Conservation (phyloP, 495 filamentous ascomycete genomes). For the Rostrohypoxylon terebratum region DNA sequence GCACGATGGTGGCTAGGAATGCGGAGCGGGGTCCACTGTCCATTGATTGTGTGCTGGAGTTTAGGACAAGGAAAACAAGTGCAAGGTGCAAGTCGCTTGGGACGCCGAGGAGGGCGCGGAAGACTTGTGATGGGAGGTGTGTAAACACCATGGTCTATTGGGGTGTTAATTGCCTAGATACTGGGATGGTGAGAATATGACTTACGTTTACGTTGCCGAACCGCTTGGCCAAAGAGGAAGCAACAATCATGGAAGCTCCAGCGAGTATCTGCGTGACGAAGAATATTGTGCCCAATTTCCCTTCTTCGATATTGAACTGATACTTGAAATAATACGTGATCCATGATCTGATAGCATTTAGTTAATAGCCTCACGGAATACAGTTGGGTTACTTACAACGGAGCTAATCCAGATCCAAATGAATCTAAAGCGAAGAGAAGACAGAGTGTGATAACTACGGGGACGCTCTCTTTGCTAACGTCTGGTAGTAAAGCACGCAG, state of each 20-base stretch:
- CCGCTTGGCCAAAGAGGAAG: slow-evolving; percentile 77
- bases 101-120: slow-evolving; percentile 55
- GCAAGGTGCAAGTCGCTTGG: slow-evolving; percentile 61
- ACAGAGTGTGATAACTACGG: slow-evolving; percentile 75
- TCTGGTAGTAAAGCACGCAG: slow-evolving; percentile 57
- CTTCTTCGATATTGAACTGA: slow-evolving; percentile 77
- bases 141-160: slow-evolving; percentile 62
- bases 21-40: slow-evolving; percentile 85
- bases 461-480: slow-evolving; percentile 67
- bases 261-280: slow-evolving; percentile 60
- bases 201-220: slow-evolving; percentile 77
- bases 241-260: slow-evolving; percentile 61
- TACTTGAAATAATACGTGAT: slow-evolving; percentile 81
- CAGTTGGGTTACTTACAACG: slow-evolving; percentile 54
- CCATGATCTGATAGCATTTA: slow-evolving; percentile 60
- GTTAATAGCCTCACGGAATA: background rate
- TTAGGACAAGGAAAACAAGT: slow-evolving; percentile 69
- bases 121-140: slow-evolving; percentile 58
- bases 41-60: slow-evolving; percentile 74
- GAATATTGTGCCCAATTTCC: slow-evolving; percentile 75
- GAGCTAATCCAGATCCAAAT: slow-evolving; percentile 79
- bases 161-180: slow-evolving; percentile 18
- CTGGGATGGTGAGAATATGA: background rate
- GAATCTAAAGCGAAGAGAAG: slow-evolving; percentile 81
- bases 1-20: slow-evolving; percentile 79